phyloP scores from a whole-genome alignment of 73 alveolate species.

The Paramecium octaurelia region DNA sequence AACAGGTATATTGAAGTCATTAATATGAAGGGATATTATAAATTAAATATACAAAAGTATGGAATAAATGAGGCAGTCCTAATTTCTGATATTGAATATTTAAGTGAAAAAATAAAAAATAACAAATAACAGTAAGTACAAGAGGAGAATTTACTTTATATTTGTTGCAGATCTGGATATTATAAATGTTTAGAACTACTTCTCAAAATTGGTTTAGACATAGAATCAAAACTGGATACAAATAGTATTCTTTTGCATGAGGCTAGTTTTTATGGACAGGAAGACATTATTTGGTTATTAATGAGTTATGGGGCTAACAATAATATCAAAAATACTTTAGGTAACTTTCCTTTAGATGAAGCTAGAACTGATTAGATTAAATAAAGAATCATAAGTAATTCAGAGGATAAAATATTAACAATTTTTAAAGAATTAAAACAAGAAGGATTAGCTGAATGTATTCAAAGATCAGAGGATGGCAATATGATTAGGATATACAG shows the following conservation, averaged over 20 bases:
- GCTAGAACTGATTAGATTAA: not conserved
- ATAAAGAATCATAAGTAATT: not conserved
- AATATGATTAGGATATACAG: not conserved
- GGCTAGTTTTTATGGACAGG: slow-evolving; percentile 3
- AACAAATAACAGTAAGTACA: not conserved
- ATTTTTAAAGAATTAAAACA: not conserved
- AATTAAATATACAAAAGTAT: not conserved
- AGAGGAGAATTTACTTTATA: not conserved
- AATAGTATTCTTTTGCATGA: not conserved
- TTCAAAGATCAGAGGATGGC: not conserved
- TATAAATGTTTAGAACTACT: not conserved
- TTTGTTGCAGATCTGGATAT: not conserved
- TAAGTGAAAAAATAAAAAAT: not conserved
- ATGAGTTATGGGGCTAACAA: not conserved
- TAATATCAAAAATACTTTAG: not conserved
- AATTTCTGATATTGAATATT: not conserved
- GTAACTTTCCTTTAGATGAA: not conserved
- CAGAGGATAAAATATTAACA: not conserved
- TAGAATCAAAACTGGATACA: not conserved
- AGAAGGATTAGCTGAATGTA: not conserved
- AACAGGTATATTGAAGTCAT: not conserved
- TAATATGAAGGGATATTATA: not conserved
- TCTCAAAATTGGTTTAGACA: not conserved
- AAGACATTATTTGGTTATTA: not conserved
- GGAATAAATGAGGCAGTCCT: not conserved